Evolutionary conservation across 768 basidiomycete genomes (phyloP), one percentile per base, ranked within the genome.

Genomic region (Collybiopsis luxurians): DNA sequence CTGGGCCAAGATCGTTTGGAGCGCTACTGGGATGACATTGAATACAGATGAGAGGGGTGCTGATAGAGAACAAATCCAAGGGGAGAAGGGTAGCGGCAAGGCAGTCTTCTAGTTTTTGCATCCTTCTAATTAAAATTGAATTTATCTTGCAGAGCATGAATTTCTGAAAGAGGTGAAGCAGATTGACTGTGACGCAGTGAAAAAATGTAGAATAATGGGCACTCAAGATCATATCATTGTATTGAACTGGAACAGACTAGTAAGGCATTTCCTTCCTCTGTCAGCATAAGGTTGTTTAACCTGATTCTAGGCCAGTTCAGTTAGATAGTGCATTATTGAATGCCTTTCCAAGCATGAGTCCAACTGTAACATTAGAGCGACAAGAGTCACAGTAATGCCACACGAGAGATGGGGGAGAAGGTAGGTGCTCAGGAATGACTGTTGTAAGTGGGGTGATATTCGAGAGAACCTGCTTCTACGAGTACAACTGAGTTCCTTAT

Each of bases 281-380:
- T 50, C 54, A n/a, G n/a, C n/a, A n/a, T n/a, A n/a, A n/a, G n/a
- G n/a, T 57, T 64, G 55, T 58, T 51, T 57, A 26, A 1, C 7
- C 34, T 9, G 9, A 13, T 6, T 31, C 6, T 6, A 2, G 3
- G 9, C 48, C 5, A 9, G 40, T 59, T 56, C 64, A 36, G 64
- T 71, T 98, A 97, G 98, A 69, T 97, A 99, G 83, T 93, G 92
- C 77, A 99, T 99, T 97, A 96, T 99, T 45, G 95, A 99, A 66
- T 89, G 85, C 61, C 83, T 99, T 24, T 89, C 86, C 1, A 77
- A 86, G 59, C 97, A 99, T 68, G 97, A 97, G 12, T 93, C 98
- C n/a, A n/a, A n/a, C n/a, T n/a, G n/a, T n/a, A n/a, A n/a, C n/a
- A n/a, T n/a, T n/a, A n/a, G n/a, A n/a, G n/a, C n/a, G n/a, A n/a